These are phyloP conservation scores for Adiantum capillusveneris DNA, from an alignment of 75 land plant genomes.

Conservation along the genomic window DNA sequence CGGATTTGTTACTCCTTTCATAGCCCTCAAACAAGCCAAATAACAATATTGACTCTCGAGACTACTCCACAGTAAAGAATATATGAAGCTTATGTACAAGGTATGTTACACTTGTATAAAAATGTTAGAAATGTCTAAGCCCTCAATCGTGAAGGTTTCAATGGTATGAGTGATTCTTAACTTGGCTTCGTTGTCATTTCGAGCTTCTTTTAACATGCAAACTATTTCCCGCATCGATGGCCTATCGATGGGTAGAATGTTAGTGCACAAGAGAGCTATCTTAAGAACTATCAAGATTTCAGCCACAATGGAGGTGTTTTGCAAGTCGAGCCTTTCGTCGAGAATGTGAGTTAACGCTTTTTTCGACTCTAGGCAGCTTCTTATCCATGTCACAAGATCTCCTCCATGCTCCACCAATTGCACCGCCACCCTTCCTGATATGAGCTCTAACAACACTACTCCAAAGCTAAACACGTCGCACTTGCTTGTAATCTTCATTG, in stretches of 20 bases:
- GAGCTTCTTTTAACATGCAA: constrained; percentile 49
- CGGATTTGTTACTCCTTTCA: too few relatives aligned
- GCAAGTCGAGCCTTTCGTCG: constrained; percentile 10
- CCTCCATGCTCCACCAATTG: constrained; percentile 35
- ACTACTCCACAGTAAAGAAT: too few relatives aligned
- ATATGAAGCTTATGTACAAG: too few relatives aligned
- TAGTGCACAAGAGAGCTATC: constrained; percentile 68
- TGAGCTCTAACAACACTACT: constrained; percentile 61
- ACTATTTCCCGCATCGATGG: constrained; percentile 82
- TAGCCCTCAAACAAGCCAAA: too few relatives aligned
- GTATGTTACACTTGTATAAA: too few relatives aligned
- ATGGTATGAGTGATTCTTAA: too few relatives aligned
- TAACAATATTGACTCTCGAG: too few relatives aligned
- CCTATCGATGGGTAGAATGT: constrained; percentile 40
- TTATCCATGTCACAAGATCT: constrained; percentile 6
- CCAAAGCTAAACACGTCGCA: constrained; percentile 82
- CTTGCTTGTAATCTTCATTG: constrained; percentile 40
- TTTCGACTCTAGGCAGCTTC: constrained; percentile 16
- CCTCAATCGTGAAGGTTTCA: too few relatives aligned
- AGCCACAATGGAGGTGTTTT: constrained; percentile 8
- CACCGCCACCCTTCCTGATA: constrained; percentile 52
- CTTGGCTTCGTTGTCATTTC: too few relatives aligned
- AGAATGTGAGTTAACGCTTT: constrained; percentile 3
- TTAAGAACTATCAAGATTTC: constrained; percentile 44
- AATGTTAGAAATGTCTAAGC: too few relatives aligned